Evolutionary conservation across 768 basidiomycete species (phyloP), one percentile per base, ranked within the genome.

Genomic region (Mycena vitilis): DNA sequence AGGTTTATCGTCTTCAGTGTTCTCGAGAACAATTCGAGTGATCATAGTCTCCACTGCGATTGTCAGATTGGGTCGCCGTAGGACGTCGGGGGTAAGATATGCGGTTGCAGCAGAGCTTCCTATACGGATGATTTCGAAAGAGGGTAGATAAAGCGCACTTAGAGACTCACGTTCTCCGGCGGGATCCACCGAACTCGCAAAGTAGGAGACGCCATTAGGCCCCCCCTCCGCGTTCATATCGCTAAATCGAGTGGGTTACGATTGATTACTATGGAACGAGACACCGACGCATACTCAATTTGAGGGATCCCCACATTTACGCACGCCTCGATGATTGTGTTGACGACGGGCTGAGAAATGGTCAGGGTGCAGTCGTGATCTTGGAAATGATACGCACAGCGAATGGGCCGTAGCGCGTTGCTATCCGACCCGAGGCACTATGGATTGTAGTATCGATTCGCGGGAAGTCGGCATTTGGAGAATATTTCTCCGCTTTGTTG

Each of bases 251-350:
- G 10, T 53, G 30, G 23, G 45, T 4, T 10, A 23, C 37, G 18
- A 30, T 42, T 1, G 16, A 10, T n/a, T 2, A 10, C 15, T 2
- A 42, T 11, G 23, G 8, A 23, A 16, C 7, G 25, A 6, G 16
- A 47, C 34, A 53, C 20, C 22, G n/a, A 36, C 15, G 5, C 63
- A 20, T 60, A 71, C 70, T 44, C 45, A 7, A 71, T 56, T 47
- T 55, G 61, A 0, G 83, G 81, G 34, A 87, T 75, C 1, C 87
- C 87, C 5, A 75, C 76, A 34, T 80, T 79, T 37, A 73, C 64
- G 51, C 82, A 80, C 0, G 86, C 78, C 12, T 84, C 73, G 22
- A 88, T 73, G 60, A 85, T 85, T 22, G 74, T 68, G 42, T 71
- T 68, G 12, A 15, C 49, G 40, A 72, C 69, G 10, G 71, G 71